Evolutionary conservation across 345 rosid genomes (phyloP), one percentile per base, ranked within the genome.

Genomic region (Eucalyptus cloeziana): DNA sequence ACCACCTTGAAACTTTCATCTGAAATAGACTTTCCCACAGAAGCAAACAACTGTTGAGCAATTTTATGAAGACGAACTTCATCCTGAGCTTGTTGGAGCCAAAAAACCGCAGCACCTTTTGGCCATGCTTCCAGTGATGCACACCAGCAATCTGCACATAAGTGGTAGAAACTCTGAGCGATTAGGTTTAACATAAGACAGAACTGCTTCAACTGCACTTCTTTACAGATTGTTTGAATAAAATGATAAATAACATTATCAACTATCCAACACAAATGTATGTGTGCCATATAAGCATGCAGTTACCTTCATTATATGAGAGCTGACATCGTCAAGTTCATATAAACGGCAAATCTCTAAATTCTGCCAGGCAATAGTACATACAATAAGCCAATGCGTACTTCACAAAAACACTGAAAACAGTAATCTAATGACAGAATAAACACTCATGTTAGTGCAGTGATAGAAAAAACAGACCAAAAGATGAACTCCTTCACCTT

Each of bases 111-210:
- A 89, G 93, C 91, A 47, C 98, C 99, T 94, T 95, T 92, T 94
- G 94, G 88, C 99, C 99, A 93, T 96, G 99, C 95, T 98, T 98
- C 99, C 99, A 98, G 88, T 97, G 96, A 93, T 95, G 91, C 87
- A 96, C 95, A 92, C 99, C 99, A 62, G 97, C 94, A 87, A 96
- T 96, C 99, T 98, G 91, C 86, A 89, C 85, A 88, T 50, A 51
- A 86, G 47, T 27, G 10, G 30, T 16, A 31, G 54, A 76, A 76
- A 21, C 47, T 22, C 47, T 43, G 30, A 76, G 47, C 5, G 1
- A 76, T 76, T 76, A 37, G 85, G 30, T 76, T 64, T 64, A 11
- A 76, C 85, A 76, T 40, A 76, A 12, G 8, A 22, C 47, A 76
- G 47, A 76, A 76, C 30, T 21, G 85, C 85, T 40, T 76, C 47